Evolutionary conservation across 78 protist species (phyloP), one percentile per base, ranked within the genome.

Genomic region (Pelomyxa schiedti): DNA sequence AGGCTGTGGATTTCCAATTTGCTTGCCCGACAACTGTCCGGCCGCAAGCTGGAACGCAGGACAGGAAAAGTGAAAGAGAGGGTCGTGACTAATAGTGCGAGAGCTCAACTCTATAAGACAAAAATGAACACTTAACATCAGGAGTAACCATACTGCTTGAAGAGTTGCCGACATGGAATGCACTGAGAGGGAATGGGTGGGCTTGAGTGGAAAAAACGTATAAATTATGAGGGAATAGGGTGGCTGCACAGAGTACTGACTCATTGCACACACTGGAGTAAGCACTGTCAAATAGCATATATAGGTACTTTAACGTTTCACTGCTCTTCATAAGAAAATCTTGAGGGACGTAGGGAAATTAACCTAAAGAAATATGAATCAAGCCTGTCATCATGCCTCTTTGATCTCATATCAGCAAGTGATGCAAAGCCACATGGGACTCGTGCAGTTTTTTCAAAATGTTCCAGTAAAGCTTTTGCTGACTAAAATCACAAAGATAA

Each of bases 231-330:
- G 16, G 58, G 32, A 47, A 16, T 24, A 47, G 16, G 58, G 16
- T 47, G 58, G 16, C 16, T 16, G 16, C 58, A n/a, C n/a, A n/a
- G n/a, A n/a, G n/a, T n/a, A n/a, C n/a, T n/a, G n/a, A n/a, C n/a
- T n/a, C n/a, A n/a, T n/a, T n/a, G n/a, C n/a, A n/a, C n/a, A n/a
- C n/a, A n/a, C n/a, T n/a, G n/a, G n/a, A n/a, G n/a, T n/a, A n/a
- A n/a, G n/a, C n/a, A n/a, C n/a, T n/a, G 58, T 7, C 81, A 72
- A 85, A 88, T 42, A 88, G 79, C 8, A 88, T 77, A 41, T 32
- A 85, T 24, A 88, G 75, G 79, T 88, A 88, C 77, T 88, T 88
- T 66, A 80, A 72, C 39, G 92, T 88, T 71, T 88, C 92, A 3
- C 88, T 64, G n/a, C n/a, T n/a, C n/a, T n/a, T n/a, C n/a, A n/a